Evolutionary conservation across 1,284 basidiomycete species (phyloP).

Genomic region (Rhizoctonia solani): DNA sequence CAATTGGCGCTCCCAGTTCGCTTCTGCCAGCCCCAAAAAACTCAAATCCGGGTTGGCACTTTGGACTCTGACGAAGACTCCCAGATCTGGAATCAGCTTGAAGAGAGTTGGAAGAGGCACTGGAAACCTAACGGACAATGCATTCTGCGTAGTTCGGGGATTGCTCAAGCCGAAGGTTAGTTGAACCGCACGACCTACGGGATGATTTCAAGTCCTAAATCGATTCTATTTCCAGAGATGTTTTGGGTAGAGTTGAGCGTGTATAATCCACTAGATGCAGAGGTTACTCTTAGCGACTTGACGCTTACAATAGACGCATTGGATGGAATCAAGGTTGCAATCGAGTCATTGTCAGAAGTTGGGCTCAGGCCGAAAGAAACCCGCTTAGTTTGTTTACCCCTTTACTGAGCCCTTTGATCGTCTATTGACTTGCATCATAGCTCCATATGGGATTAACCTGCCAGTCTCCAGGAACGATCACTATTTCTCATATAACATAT

Average conservation of each 20-base stretch:
- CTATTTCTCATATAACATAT: slow-evolving; percentile 60
- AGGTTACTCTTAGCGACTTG: slow-evolving; percentile 64
- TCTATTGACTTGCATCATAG: slow-evolving; percentile 46
- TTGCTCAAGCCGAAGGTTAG: slow-evolving; percentile 66
- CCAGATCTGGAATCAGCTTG: slow-evolving; percentile 59
- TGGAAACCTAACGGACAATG: slow-evolving; percentile 54
- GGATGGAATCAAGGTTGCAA: slow-evolving; percentile 47
- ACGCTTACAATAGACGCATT: slow-evolving; percentile 57
- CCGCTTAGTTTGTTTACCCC: slow-evolving; percentile 52
- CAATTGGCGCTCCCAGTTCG: slow-evolving; percentile 51
- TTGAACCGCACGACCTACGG: not conserved
- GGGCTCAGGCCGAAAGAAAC: slow-evolving; percentile 60
- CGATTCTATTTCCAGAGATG: slow-evolving; percentile 53
- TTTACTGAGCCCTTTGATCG: slow-evolving; percentile 15
- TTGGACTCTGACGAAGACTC: slow-evolving; percentile 19
- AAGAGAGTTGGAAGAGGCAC: slow-evolving; percentile 65
- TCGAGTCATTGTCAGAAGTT: slow-evolving; percentile 63
- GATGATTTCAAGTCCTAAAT: slow-evolving; percentile 17
- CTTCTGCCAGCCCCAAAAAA: slow-evolving; percentile 59
- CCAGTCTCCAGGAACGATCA: slow-evolving; percentile 55
- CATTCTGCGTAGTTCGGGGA: slow-evolving; percentile 55
- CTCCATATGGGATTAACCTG: slow-evolving; percentile 65
- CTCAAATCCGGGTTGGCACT: slow-evolving; percentile 55
- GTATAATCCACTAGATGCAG: slow-evolving; percentile 69
- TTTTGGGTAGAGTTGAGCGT: slow-evolving; percentile 76